phyloP scores from a whole-genome alignment of 208 protist species.

The Leishmania lainsoni region DNA sequence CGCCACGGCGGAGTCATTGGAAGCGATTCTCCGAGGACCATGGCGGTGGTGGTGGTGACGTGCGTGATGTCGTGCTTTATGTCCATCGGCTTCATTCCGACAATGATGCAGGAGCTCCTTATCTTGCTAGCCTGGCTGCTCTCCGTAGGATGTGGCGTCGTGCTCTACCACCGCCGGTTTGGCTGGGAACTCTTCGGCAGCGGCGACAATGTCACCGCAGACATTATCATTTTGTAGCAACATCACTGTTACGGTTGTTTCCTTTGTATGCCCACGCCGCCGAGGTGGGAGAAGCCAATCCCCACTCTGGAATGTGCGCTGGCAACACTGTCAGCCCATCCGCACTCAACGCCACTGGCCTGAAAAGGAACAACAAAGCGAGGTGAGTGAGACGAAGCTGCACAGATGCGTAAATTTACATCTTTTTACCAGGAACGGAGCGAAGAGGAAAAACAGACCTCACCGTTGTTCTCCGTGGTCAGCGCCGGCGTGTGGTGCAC shows the following conservation, averaged over 20 bases:
- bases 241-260: not conserved
- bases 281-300: not conserved
- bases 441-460: not conserved
- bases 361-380: not conserved
- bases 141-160: constrained; percentile 10
- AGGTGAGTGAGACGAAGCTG: not conserved
- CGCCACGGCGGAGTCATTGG: constrained; percentile 23
- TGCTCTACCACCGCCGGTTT: constrained; percentile 26
- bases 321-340: not conserved
- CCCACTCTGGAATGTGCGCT: too few species aligned
- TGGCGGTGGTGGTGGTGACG: constrained; percentile 17
- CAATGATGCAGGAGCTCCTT: constrained; percentile 6
- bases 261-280: not conserved
- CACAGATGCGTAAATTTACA: not conserved
- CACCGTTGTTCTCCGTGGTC: not conserved
- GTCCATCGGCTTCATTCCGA: constrained; percentile 15
- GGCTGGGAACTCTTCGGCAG: constrained; percentile 27
- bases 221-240: constrained; percentile 27
- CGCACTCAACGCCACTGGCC: not conserved
- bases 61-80: constrained; percentile 9
- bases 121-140: constrained; percentile 18
- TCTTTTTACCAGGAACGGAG: not conserved
- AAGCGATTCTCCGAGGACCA: constrained; percentile 17
- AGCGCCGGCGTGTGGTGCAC: not conserved
- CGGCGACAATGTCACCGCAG: constrained; percentile 25